phyloP scores from a whole-genome alignment of 257 asterid genomes.

The Jacaranda copaia region DNA sequence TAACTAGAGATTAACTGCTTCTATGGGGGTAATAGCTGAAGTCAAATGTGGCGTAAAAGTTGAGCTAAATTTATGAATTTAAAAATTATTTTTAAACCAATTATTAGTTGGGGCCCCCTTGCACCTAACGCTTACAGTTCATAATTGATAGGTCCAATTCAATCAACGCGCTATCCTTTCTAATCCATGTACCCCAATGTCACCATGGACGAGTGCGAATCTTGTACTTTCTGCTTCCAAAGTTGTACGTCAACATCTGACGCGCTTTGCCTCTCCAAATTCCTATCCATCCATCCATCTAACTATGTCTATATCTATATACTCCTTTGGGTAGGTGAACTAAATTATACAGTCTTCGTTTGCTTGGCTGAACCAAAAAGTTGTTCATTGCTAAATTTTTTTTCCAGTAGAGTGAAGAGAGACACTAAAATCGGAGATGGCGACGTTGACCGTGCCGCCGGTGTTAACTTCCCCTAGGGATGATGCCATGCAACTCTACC shows the following conservation, averaged over 20 bases:
- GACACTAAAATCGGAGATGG: slow-evolving; percentile 47
- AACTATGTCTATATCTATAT: not conserved
- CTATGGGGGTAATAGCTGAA: too few relatives aligned
- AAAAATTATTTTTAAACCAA: too few relatives aligned
- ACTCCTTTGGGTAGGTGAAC: not conserved
- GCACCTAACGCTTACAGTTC: too few relatives aligned
- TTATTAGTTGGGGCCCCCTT: too few relatives aligned
- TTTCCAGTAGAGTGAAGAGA: slow-evolving; percentile 2
- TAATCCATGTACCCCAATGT: too few relatives aligned
- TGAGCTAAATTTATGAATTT: too few relatives aligned
- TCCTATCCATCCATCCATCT: too few relatives aligned
- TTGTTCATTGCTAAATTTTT: not conserved
- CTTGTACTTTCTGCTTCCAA: not conserved
- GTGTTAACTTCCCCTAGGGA: slow-evolving; percentile 82
- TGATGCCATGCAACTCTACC: slow-evolving; percentile 80
- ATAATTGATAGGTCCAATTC: not conserved
- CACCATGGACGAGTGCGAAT: too few relatives aligned
- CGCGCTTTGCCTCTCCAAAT: slow-evolving; percentile 5
- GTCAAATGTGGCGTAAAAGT: too few relatives aligned
- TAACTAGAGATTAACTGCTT: too few relatives aligned
- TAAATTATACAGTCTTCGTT: not conserved
- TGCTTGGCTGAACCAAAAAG: not conserved
- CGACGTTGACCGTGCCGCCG: slow-evolving; percentile 71
- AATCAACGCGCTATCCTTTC: not conserved
- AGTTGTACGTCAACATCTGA: not conserved